A percentile compares a stretch with the other conserved stretches of the same genome.
Conservation (phyloP, 495 filamentous ascomycete genomes). For the Penicillium pancosmium region DNA sequence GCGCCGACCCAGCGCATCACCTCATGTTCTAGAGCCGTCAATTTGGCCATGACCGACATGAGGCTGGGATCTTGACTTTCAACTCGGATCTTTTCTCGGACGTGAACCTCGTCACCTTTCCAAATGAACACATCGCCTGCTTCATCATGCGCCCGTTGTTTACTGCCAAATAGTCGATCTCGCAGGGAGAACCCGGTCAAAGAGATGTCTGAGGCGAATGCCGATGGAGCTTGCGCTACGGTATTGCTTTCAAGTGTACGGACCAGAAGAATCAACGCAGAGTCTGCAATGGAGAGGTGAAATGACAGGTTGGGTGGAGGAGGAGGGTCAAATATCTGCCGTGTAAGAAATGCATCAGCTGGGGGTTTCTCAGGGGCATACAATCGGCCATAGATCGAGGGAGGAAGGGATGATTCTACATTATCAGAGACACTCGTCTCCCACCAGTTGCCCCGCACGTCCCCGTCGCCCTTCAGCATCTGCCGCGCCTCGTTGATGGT, state of each 20-base stretch:
- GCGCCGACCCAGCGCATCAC: slow-evolving; percentile 68
- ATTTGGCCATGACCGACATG: slow-evolving; percentile 83
- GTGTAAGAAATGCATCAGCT: slow-evolving; percentile 3
- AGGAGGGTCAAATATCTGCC: slow-evolving; percentile 58
- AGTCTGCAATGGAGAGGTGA: slow-evolving; percentile 76
- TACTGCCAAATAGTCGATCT: slow-evolving; percentile 54
- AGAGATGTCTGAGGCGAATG: slow-evolving; percentile 56
- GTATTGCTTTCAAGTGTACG: slow-evolving; percentile 75
- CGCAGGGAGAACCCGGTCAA: slow-evolving; percentile 60
- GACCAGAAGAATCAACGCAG: slow-evolving; percentile 73
- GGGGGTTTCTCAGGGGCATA: background rate
- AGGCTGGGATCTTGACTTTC: slow-evolving; percentile 91
- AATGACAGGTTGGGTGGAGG: slow-evolving; percentile 66
- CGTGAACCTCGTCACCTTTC: slow-evolving; percentile 73
- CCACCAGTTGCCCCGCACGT: slow-evolving; percentile 59
- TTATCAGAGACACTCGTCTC: slow-evolving; percentile 55
- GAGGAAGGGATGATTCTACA: slow-evolving; percentile 35
- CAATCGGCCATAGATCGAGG: background rate
- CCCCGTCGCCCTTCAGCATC: slow-evolving; percentile 51
- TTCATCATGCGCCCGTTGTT: slow-evolving; percentile 79
- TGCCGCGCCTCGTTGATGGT: slow-evolving; percentile 70
- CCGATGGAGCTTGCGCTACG: slow-evolving; percentile 58
- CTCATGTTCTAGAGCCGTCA: slow-evolving; percentile 77
- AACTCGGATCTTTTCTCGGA: slow-evolving; percentile 86
- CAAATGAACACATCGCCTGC: slow-evolving; percentile 69